Evolutionary conservation across 2,329 filamentous ascomycete species (phyloP).

Genomic region (Xylariaceae sp.): DNA sequence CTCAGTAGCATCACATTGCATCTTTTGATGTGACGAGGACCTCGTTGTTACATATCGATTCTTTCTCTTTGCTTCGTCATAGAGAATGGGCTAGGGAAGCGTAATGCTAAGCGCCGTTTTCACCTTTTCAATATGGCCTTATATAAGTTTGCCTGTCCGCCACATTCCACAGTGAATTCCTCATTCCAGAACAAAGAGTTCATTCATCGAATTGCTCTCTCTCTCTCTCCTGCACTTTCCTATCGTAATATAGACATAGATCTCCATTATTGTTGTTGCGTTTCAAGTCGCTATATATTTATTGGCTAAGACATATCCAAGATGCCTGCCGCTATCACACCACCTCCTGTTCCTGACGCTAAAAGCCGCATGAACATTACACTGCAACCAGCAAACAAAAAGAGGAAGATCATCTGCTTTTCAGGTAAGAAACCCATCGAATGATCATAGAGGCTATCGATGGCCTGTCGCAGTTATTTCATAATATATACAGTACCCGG

Average conservation of each 20-base stretch:
- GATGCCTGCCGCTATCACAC: constrained; percentile 45
- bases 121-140: constrained; percentile 12
- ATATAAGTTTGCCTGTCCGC: constrained; percentile 17
- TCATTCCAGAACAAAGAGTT: constrained; percentile 4
- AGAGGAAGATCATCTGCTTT: constrained; percentile 61
- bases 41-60: constrained; percentile 12
- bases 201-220: not conserved
- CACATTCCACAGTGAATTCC: constrained; percentile 3
- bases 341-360: constrained; percentile 35
- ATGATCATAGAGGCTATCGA: not conserved
- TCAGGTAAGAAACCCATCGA: constrained; percentile 47
- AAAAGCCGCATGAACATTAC: constrained; percentile 35
- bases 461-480: not conserved
- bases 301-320: constrained; percentile 25
- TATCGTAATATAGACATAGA: not conserved
- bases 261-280: constrained; percentile 1
- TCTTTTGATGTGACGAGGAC: constrained; percentile 21
- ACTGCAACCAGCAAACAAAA: constrained; percentile 42
- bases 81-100: constrained; percentile 10
- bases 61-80: constrained; percentile 23
- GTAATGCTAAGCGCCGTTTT: not conserved
- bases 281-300: not conserved
- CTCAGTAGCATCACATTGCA: constrained; percentile 7
- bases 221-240: not conserved
- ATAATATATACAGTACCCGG: not conserved